Evolutionary conservation across 768 basidiomycete species (phyloP), one percentile per base, ranked within the genome.

Genomic region (Boletus tomentosulus): DNA sequence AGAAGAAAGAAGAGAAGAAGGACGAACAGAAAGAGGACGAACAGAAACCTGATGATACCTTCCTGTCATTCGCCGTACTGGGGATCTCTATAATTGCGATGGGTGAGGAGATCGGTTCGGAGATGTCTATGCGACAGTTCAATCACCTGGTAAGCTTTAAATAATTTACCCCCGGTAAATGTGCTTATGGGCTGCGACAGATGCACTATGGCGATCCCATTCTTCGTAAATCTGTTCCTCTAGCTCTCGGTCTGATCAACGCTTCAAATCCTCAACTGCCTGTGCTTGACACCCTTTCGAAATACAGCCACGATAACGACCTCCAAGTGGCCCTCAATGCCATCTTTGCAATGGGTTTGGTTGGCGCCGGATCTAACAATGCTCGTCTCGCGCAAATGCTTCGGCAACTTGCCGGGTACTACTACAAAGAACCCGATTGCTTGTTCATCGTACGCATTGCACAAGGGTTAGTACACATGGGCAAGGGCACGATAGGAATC

Each of bases 281-380:
- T 37, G 88, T 99, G 58, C 85, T 99, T 59, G 97, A 99, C 69
- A 98, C 94, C 0, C 84, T 99, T 12, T 98, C 96, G 6, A 96
- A 96, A 71, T 99, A 99, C 75, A 96, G 92, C 56, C 97, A 99
- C 76, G 96, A 99, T 76, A 94, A 90, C 64, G 97, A 99, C 72
- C 84, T 98, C n/a, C 79, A 84, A 41, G 97, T 99, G 10, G 97
- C 96, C 0, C 81, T 92, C 48, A 98, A 98, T 65, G 92, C 97
- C 27, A 98, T 99, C 73, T 91, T 98, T 63, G 95, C 95, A 3
- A 98, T 99, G 96, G 97, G 97, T 56, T 80, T 99, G 25, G 88
- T 98, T 48, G 97, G 97, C 30, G 96, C 96, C 2, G 97, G 97
- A 31, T 94, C 93, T n/a, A 99, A 99, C 73, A 98, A 99, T 61